Evolutionary conservation across 257 asterid genomes (phyloP), one percentile per base, ranked within the genome.

Genomic region (Buddleja alternifolia): DNA sequence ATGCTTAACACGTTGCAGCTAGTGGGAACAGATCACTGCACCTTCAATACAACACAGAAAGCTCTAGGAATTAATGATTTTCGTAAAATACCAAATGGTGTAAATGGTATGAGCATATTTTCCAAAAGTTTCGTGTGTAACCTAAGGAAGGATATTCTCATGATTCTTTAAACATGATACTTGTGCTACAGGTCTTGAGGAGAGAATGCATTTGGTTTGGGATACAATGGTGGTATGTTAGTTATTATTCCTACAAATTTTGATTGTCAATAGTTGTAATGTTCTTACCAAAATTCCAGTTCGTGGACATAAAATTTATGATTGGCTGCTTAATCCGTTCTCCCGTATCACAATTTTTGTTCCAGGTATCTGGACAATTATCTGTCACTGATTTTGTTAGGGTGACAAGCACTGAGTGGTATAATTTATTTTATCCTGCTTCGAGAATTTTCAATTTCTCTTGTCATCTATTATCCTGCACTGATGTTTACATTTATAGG

Each of bases 161-260:
- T 41, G 37, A 67, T 51, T 56, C 46, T 59, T n/a, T 60, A n/a
- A 46, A 57, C 7, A 46, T 55, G 57, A 6, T 53, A 14, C n/a
- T 59, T 61, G n/a, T 51, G 63, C 51, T 63, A 48, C 70, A 90
- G 98, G 98, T 66, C 82, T 93, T 45, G 99, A 93, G 85, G 99
- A 93, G 87, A 86, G 97, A 81, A 90, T 93, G 97, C 97, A 90
- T 77, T 74, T 93, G 76, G 84, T 88, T 78, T 93, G 99, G 99
- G 96, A 93, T 66, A 77, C 95, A 16, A 84, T 90, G 99, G 99
- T 93, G 96, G 99, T 93, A 85, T 45, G 96, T 69, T 63, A 36
- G 6, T 56, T 59, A 40, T 59, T 53, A 37, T 63, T 42, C 21
- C 78, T 66, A 7, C 46, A 14, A 41, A 37, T 67, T 56, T 64